Evolutionary conservation across 495 filamentous ascomycete species (phyloP), one percentile per base, ranked within the genome.

Genomic region (Copromyces sp.): DNA sequence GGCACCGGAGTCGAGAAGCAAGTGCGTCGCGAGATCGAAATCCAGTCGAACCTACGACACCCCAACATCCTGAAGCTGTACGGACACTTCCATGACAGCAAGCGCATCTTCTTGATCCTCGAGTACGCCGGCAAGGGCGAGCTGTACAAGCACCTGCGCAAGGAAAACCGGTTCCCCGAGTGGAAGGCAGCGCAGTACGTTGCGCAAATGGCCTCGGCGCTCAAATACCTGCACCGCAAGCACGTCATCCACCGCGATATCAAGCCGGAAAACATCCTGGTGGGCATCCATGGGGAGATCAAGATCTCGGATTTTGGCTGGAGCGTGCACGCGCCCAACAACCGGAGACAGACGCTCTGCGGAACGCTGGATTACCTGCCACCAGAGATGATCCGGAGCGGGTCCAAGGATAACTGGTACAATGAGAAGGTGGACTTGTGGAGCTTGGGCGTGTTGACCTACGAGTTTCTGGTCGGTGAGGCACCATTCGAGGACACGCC

Each of bases 221-320:
- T 99, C 75, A 89, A 89, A 73, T 98, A 98, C 76, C 84, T 98
- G 35, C 95, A 99, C 83, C 93, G 92, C 80, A 98, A 99, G 84
- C 95, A 99, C 80, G 93, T 99, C 75, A 99, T 99, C 84, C 95
- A 99, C 78, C 90, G 95, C 61, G 95, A 99, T 76, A 99, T 99
- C 84, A 99, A 99, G 84, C 95, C 95, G 12, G 95, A 99, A 82
- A 99, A 99, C 78, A 99, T 99, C 75, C 89, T 99, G 17, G 90
- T 99, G 44, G 95, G 95, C 24, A 94, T 99, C 70, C 95, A 98
- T 79, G 95, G 94, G 53, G 95, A 99, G 83, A 97, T 99, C 83
- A 99, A 99, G 82, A 94, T 99, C 79, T 94, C 93, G 5, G 95
- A 99, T 81, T 99, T 99, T 77, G 95, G 95, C 65, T 99, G 96